Evolutionary conservation across 1,284 basidiomycete species (phyloP), one percentile per base, ranked within the genome.

Genomic region (Sporisorium exsertum): DNA sequence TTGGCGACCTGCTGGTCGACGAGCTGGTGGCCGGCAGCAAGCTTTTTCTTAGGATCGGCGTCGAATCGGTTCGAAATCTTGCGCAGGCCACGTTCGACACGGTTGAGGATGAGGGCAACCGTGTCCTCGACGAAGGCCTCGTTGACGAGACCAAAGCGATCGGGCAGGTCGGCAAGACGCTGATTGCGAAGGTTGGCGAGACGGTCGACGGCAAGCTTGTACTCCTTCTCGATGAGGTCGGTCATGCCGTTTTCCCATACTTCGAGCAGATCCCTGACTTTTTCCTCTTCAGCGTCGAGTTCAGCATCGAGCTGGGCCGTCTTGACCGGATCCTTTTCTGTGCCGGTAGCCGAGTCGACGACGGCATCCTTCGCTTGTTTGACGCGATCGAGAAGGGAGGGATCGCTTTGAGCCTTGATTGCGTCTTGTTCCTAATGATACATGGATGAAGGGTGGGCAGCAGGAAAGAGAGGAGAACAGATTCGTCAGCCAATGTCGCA

Each of bases 91-190:
- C 72, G 58, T 37, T 81, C 78, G 55, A 82, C 58, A 13, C 76
- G 74, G 54, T 58, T 72, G 35, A 82, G 73, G 47, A 72, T 60
- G 27, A 63, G 57, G 5, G 72, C 72, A 10, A 81, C 81, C 42
- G 79, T 71, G 51, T 78, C 78, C 43, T 82, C 78, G 40, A 79
- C 80, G n/a, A 78, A 76, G 9, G 66, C 72, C 60, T 82, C 78
- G 37, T 77, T 76, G 51, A 81, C 27, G 3, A 67, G 59, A 5
- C 78, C 78, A 33, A 82, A 82, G n/a, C 76, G 72, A 29, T 82
- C 81, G 1, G 80, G 78, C 20, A 82, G 61, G 37, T 78, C 79
- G 2, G 73, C 35, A 5, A 81, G 52, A 10, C 60, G 55, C 27
- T 58, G 59, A 57, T 77, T 77, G 12, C 78, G 68, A 12, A 81